phyloP scores from a whole-genome alignment of 805 yeast genomes.

The Cyberlindnera sargentensis region DNA sequence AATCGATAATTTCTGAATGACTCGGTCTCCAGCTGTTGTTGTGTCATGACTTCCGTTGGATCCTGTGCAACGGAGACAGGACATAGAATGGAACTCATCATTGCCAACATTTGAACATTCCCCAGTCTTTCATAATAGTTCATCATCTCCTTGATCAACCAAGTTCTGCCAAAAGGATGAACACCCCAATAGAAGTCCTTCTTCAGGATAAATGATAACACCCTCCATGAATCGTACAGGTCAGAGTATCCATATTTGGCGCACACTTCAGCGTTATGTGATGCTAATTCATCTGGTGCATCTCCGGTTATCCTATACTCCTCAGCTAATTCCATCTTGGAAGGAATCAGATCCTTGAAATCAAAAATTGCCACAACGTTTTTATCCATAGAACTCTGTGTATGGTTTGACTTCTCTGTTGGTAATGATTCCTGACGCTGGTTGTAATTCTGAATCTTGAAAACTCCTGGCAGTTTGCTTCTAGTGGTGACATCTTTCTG shows the following conservation, averaged over 20 bases:
- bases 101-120: constrained; percentile 85
- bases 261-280: constrained; percentile 68
- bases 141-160: constrained; percentile 59
- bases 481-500: constrained; percentile 46
- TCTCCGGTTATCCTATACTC: constrained; percentile 61
- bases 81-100: constrained; percentile 65
- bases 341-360: constrained; percentile 65
- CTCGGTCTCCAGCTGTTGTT: neutral
- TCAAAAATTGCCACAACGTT: constrained; percentile 62
- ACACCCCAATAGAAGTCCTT: constrained; percentile 65
- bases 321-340: constrained; percentile 60
- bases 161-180: constrained; percentile 67
- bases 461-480: constrained; percentile 43
- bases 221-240: constrained; percentile 70
- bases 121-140: constrained; percentile 54
- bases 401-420: constrained; percentile 19
- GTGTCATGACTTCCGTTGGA: neutral
- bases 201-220: constrained; percentile 36
- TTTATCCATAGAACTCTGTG: constrained; percentile 21
- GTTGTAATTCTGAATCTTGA: constrained; percentile 18
- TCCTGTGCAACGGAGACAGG: constrained; percentile 1
- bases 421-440: constrained; percentile 6
- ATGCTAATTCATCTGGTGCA: constrained; percentile 56
- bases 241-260: constrained; percentile 50
- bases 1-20: constrained; percentile 8